A percentile compares a stretch with the other conserved stretches of the same genome.
These are phyloP conservation scores for Tricholoma terreum DNA, from an alignment of 768 basidiomycete genomes.

Conservation along the genomic window DNA sequence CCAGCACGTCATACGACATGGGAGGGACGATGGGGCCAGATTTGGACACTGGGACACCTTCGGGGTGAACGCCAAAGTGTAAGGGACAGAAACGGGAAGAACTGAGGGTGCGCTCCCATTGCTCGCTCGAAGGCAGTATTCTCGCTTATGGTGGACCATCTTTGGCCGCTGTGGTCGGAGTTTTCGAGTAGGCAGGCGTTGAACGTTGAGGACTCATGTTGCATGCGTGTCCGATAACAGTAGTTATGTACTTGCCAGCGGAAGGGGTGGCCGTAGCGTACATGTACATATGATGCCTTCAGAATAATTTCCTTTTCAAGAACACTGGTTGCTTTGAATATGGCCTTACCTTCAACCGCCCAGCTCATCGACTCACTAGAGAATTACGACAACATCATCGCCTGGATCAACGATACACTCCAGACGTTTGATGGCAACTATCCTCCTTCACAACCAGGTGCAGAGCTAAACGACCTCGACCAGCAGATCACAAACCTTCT, in stretches of 20 bases:
- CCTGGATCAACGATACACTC: slow-evolving; percentile 73
- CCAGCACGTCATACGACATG: slow-evolving; percentile 2
- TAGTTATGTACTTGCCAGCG: no score
- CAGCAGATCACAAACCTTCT: slow-evolving; percentile 72
- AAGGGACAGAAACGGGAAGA: not conserved
- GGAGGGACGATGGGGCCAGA: not conserved
- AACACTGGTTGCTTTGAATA: slow-evolving; percentile 13
- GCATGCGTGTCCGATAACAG: no score
- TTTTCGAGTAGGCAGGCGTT: not conserved
- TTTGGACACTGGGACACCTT: not conserved
- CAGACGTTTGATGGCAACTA: slow-evolving; percentile 29
- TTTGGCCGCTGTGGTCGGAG: slow-evolving; percentile 4
- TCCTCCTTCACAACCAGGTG: slow-evolving; percentile 17
- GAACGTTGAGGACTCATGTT: no score
- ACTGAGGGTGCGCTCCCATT: not conserved
- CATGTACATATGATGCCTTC: no score
- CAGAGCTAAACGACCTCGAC: slow-evolving; percentile 60
- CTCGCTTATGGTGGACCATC: slow-evolving; percentile 1
- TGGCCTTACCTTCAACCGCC: slow-evolving; percentile 35
- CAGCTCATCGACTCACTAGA: slow-evolving; percentile 55
- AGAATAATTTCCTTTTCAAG: no score
- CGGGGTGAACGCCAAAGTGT: not conserved
- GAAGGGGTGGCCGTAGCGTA: no score
- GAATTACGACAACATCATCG: slow-evolving; percentile 54
- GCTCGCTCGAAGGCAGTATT: slow-evolving; percentile 1